Percentiles rank a stretch among this genome's conserved stretches.
These are phyloP conservation scores for Scleroderma bovista DNA, from an alignment of 768 basidiomycete genomes.

Conservation along the genomic window DNA sequence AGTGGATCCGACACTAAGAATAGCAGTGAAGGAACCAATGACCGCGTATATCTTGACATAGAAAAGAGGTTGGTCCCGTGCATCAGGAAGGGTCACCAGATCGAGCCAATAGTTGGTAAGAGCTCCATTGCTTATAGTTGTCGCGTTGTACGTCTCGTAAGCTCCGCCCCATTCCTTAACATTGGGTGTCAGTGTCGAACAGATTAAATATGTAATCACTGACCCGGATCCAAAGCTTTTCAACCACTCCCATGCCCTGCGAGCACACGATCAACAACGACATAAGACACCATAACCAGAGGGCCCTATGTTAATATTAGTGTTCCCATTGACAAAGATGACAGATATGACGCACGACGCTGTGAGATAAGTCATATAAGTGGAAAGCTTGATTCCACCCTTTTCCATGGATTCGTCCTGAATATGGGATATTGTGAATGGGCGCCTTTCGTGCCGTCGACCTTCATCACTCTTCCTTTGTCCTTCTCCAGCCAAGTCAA, in stretches of 20 bases:
- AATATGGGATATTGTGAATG: conserved; percentile 59
- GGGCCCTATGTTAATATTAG: conserved; percentile 18
- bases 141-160: conserved; percentile 5
- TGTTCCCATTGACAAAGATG: not conserved
- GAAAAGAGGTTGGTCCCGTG: conserved; percentile 59
- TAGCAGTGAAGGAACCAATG: conserved; percentile 47
- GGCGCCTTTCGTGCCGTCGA: not conserved
- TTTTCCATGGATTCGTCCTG: conserved; percentile 76
- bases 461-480: conserved; percentile 34
- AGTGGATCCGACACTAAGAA: conserved; percentile 41
- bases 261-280: conserved; percentile 16
- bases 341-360: conserved; percentile 44
- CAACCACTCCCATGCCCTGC: conserved; percentile 21
- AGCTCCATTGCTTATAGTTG: conserved; percentile 19
- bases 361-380: conserved; percentile 63
- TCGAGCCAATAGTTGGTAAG: conserved; percentile 9
- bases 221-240: conserved; percentile 29
- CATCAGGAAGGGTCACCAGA: conserved; percentile 37
- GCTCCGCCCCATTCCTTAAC: conserved; percentile 26
- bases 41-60: conserved; percentile 64
- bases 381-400: conserved; percentile 77
- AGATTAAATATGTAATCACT: not conserved
- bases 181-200: not conserved
- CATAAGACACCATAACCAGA: conserved; percentile 26
- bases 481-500: conserved; percentile 44